Base-by-base conservation (phyloP, 2,329 filamentous ascomycete species). In the Tricladium varicosporioides region DNA sequence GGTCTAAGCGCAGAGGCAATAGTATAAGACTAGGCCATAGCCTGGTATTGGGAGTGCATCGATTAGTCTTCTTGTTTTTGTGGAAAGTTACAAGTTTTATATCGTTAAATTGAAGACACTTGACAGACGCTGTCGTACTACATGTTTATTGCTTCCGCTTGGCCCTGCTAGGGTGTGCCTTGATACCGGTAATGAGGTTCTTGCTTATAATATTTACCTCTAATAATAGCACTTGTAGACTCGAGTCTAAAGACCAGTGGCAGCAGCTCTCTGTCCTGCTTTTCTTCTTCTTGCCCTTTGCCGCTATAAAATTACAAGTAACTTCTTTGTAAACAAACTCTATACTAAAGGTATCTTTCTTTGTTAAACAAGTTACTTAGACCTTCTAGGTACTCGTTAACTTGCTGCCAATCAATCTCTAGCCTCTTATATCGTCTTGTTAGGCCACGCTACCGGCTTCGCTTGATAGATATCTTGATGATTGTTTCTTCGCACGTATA, bases 291-390 rank as follows among this genome's bases (percentile, higher is more conserved):
- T 60, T 62, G 42, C 52, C 50, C 48, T 60, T 57, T 45, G 31
- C 56, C 31, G 22, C 52, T 59, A 31, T 59, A 61, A 53, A 61
- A 56, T 59, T 43, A 59, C 33, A 16, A 56, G 56, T 58, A 61
- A 61, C 54, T 56, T 63, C 49, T 47, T 63, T 62, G 18, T 63
- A 62, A 53, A 63, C 49, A 58, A 63, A 60, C 53, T 63, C 52
- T 56, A 63, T 58, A 45, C 48, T 60, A 22, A 62, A 46, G 19
- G 48, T 60, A 63, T 63, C 32, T 59, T 62, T 57, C 55, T 55
- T 57, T 62, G 32, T 53, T 58, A 55, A 63, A 62, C 50, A 60
- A 62, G 57, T 57, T 50, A 60, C 60, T 22, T 33, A 63, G 60
- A 56, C 61, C 48, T 57, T 63, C 50, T 40, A 63, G n/a, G 53